A percentile compares a stretch with the other conserved stretches of the same genome.
Evolutionary conservation across 2,329 filamentous ascomycete species (phyloP).

Genomic region (Alternaria sp.): DNA sequence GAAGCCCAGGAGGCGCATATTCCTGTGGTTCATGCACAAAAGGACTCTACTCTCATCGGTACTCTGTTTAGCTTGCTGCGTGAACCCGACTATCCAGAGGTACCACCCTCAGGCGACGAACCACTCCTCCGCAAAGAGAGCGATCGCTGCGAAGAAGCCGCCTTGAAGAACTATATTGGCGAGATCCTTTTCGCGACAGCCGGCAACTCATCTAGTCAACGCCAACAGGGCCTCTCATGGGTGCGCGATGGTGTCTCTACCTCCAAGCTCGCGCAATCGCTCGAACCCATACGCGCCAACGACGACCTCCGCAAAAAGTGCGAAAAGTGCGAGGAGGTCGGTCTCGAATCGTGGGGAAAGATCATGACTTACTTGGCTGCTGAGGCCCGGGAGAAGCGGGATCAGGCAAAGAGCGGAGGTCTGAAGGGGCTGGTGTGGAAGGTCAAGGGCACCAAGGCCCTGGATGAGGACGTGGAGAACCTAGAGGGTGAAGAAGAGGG

Average conservation of each 20-base stretch:
- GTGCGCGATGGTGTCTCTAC: conserved; percentile 80
- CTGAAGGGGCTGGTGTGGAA: conserved; percentile 34
- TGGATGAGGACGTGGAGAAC: conserved; percentile 39
- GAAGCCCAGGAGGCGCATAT: conserved; percentile 55
- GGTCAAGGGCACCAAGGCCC: conserved; percentile 29
- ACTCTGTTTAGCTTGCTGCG: conserved; percentile 46
- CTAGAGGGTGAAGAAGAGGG: conserved; percentile 46
- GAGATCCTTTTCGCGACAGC: conserved; percentile 84
- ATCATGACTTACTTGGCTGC: conserved; percentile 75
- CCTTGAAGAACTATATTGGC: conserved; percentile 86
- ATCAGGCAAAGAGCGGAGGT: conserved; percentile 26
- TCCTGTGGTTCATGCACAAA: conserved; percentile 21
- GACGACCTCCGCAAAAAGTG: conserved; percentile 65
- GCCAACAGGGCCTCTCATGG: conserved; percentile 78
- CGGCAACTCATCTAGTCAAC: conserved; percentile 44
- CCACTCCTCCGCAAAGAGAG: conserved; percentile 68
- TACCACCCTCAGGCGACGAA: conserved; percentile 72
- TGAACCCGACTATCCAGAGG: conserved; percentile 70
- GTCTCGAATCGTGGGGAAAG: conserved; percentile 79
- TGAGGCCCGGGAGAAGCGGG: conserved; percentile 48
- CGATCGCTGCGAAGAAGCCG: conserved; percentile 83
- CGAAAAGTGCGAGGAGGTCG: conserved; percentile 76
- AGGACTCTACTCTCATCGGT: conserved; percentile 33
- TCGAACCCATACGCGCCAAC: conserved; percentile 53
- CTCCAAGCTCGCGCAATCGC: conserved; percentile 68